These are phyloP conservation scores for Cyanodermella asteris DNA, from an alignment of 2,329 filamentous ascomycete species.

Conservation along the genomic window DNA sequence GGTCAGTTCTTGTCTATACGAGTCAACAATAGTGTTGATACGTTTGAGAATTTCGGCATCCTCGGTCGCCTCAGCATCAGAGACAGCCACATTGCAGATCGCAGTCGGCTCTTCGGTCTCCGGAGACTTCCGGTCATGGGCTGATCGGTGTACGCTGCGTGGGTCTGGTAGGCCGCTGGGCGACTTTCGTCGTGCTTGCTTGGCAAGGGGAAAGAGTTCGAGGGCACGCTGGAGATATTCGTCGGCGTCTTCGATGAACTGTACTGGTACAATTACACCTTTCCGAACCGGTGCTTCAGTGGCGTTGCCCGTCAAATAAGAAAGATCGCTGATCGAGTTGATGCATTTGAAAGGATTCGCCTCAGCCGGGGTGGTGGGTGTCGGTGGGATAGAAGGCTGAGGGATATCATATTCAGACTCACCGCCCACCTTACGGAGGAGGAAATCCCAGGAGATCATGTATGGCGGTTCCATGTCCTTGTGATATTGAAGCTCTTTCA, in stretches of 20 bases:
- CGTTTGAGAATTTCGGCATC: constrained; percentile 62
- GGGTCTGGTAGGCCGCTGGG: constrained; percentile 39
- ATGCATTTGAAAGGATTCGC: constrained; percentile 56
- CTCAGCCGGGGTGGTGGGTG: constrained; percentile 39
- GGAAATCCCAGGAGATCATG: constrained; percentile 83
- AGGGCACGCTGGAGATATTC: constrained; percentile 67
- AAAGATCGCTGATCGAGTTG: constrained; percentile 91
- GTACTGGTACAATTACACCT: constrained; percentile 84
- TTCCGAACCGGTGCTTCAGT: constrained; percentile 56
- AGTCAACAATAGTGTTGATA: constrained; percentile 52
- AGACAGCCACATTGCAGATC: constrained; percentile 79
- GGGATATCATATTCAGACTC: constrained; percentile 76
- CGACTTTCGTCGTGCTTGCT: constrained; percentile 32
- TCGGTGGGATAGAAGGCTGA: constrained; percentile 63
- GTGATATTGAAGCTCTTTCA: constrained; percentile 77
- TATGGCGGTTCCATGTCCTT: constrained; percentile 54
- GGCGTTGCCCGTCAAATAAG: constrained; percentile 51
- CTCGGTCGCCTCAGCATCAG: constrained; percentile 63
- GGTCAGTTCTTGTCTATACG: constrained; percentile 66
- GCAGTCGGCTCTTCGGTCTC: constrained; percentile 57
- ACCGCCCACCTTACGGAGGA: constrained; percentile 79
- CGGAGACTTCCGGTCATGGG: constrained; percentile 40
- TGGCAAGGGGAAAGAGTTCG: constrained; percentile 53
- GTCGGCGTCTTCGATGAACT: constrained; percentile 84
- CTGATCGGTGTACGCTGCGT: constrained; percentile 39